Evolutionary conservation across 176 grass and related monocot genomes (phyloP), one percentile per base, ranked within the genome.

Genomic region (Metroxylon sagu): DNA sequence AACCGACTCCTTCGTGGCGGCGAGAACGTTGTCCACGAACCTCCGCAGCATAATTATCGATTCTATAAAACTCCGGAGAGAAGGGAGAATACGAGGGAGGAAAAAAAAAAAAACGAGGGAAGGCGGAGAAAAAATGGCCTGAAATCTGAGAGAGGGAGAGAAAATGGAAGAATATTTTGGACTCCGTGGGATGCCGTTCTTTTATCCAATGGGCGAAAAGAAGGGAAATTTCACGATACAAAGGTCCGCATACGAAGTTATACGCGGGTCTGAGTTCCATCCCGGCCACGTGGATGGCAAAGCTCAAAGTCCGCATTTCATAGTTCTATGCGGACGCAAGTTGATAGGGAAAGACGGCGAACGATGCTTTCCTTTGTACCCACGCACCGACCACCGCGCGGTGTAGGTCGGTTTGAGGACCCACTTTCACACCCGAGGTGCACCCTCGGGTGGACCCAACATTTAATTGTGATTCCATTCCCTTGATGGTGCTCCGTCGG

Each of bases 11-110:
- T 95, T 95, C 17, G 77, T 79, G 66, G 89, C 64, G 52, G 90
- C 90, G 52, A 95, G 81, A 59, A 89, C 56, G 70, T 78, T 72
- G 57, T 95, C 76, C 18, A 95, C 82, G 54, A 95, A 89, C 70
- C 79, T 58, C 72, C 79, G 82, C 74, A 95, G 66, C 90, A 95
- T 95, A 66, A 54, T 73, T 39, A 14, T 12, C 18, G 18, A 56
- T 3, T 10, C 23, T 25, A 23, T 18, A 56, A 14, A 4, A 17
- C 23, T 1, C 54, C 12, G 19, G 19, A 56, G 7, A 23, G 18
- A 56, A 25, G 23, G 7, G 23, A 25, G 1, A 21, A 25, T 19
- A 8, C 4, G 10, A 18, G 2, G 2, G 19, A 52, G 50, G 16
- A 23, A 0, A 23, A 43, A 43, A 10, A 0, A 43, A 43, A 43